Base-by-base conservation (phyloP, 2,329 filamentous ascomycete genomes). In the Talaromyces sp. region DNA sequence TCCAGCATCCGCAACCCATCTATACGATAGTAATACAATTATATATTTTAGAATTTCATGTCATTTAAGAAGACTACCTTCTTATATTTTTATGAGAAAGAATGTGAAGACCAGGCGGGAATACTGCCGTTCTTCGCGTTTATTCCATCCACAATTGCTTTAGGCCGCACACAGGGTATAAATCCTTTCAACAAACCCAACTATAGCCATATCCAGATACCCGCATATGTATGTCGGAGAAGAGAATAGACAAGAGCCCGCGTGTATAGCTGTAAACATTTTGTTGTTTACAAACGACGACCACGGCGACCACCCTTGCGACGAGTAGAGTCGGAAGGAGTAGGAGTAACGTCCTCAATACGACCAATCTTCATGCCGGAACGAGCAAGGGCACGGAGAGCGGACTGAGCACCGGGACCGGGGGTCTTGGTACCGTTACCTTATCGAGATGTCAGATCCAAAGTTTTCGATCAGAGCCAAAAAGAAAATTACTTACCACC, bases 251-350 rank as follows among this genome's bases (percentile, higher is more conserved):
- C 19, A 17, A 52, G 22, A 37, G n/a, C 48, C 22, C 25, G 35
- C 63, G 61, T 66, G 68, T 69, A 77, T 65, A 76, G 13, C 33
- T 28, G 48, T 52, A 52, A 39, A 52, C 48, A 52, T n/a, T 25
- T 36, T 21, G 35, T 37, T 52, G 78, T 81, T 89, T 84, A 99
- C 81, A 99, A 89, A 96, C 94, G 93, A 84, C 94, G 94, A 97
- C 94, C 94, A 89, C 94, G 93, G 82, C 94, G 92, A 97, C 94
- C 94, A 84, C 94, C 94, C 91, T 99, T 99, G 84, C 93, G 92
- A 83, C 94, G 90, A 75, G 94, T 99, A 79, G 91, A 96, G 82
- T 99, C 94, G 80, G 94, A 99, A 73, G 95, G 94, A 63, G 94
- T 99, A 73, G 94, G 94, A 73, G 95, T 99, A 67, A 99, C 94